Conservation (phyloP, 2,329 filamentous ascomycete species). For the Cordyceps militaris region DNA sequence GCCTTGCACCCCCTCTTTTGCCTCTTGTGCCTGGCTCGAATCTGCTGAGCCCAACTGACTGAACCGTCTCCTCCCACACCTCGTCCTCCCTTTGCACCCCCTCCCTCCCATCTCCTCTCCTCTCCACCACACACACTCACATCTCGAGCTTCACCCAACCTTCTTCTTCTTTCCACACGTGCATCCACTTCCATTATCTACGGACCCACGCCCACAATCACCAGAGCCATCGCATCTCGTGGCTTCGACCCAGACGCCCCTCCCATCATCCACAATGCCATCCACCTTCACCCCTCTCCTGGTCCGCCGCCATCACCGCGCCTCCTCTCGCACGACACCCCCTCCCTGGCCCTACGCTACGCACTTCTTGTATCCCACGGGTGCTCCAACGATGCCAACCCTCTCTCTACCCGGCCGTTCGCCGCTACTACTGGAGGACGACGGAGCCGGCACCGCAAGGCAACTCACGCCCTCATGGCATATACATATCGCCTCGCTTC, state of each 20-base stretch:
- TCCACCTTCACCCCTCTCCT: background rate
- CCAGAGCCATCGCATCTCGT: slow-evolving; percentile 11
- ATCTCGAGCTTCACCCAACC: background rate
- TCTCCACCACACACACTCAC: background rate
- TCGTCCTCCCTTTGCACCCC: background rate
- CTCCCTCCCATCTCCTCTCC: background rate
- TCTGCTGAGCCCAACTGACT: background rate
- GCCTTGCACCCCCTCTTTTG: background rate
- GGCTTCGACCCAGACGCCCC: slow-evolving; percentile 8
- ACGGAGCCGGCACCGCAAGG: slow-evolving; percentile 9
- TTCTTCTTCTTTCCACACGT: slow-evolving; percentile 1
- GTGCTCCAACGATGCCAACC: slow-evolving; percentile 1
- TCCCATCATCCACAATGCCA: background rate
- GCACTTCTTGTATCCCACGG: background rate
- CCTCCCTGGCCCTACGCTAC: background rate
- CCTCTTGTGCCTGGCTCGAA: no score
- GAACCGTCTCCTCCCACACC: background rate
- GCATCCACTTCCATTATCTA: slow-evolving; percentile 12
- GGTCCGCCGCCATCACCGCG: background rate
- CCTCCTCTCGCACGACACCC: background rate
- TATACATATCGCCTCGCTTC: slow-evolving; percentile 20
- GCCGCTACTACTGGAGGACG: slow-evolving; percentile 5
- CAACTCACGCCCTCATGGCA: slow-evolving; percentile 11
- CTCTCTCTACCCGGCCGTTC: slow-evolving; percentile 10
- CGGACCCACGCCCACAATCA: slow-evolving; percentile 5